These are phyloP conservation scores for Bremia lactucae DNA, from an alignment of 352 stramenopile genomes.

Conservation along the genomic window DNA sequence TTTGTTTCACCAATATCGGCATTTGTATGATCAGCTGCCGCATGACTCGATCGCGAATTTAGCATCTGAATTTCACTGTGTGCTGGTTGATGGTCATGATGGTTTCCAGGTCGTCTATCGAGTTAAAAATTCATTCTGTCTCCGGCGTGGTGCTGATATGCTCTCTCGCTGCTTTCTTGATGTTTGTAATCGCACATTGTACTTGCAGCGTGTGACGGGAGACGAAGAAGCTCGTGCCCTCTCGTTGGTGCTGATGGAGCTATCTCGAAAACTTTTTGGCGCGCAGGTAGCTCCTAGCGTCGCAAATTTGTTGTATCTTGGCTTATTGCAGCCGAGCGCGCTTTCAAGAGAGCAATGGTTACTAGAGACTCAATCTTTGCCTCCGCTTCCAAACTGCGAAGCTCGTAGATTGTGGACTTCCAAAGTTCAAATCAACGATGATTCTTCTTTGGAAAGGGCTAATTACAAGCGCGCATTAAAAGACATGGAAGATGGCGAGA, in stretches of 20 bases:
- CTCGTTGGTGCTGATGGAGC: conserved; percentile 45
- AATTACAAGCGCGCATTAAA: conserved; percentile 9
- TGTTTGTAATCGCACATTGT: conserved; percentile 18
- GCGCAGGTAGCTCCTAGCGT: conserved; percentile 31
- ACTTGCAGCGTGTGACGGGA: conserved; percentile 20
- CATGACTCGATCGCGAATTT: conserved; percentile 24
- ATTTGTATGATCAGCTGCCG: conserved; percentile 30
- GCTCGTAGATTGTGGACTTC: conserved; percentile 26
- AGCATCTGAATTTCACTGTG: conserved; percentile 19
- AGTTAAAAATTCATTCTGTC: conserved; percentile 27
- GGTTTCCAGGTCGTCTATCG: conserved; percentile 47
- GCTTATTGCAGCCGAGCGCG: conserved; percentile 37
- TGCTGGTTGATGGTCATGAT: conserved; percentile 30
- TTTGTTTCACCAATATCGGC: conserved; percentile 34
- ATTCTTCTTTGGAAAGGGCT: not conserved
- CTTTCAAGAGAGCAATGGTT: conserved; percentile 42
- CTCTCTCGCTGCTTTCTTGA: conserved; percentile 41
- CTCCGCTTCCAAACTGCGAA: conserved; percentile 26
- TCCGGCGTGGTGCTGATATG: conserved; percentile 16
- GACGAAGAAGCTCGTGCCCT: conserved; percentile 27
- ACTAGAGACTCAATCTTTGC: conserved; percentile 43
- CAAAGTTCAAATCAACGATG: not conserved
- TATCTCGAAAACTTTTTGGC: conserved; percentile 47
- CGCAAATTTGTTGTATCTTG: conserved; percentile 64
- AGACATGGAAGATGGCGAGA: conserved; percentile 45